A percentile compares a stretch with the other conserved stretches of the same genome.
These are phyloP conservation scores for Grigorovia humatica DNA, from an alignment of 805 yeast species.

Conservation along the genomic window DNA sequence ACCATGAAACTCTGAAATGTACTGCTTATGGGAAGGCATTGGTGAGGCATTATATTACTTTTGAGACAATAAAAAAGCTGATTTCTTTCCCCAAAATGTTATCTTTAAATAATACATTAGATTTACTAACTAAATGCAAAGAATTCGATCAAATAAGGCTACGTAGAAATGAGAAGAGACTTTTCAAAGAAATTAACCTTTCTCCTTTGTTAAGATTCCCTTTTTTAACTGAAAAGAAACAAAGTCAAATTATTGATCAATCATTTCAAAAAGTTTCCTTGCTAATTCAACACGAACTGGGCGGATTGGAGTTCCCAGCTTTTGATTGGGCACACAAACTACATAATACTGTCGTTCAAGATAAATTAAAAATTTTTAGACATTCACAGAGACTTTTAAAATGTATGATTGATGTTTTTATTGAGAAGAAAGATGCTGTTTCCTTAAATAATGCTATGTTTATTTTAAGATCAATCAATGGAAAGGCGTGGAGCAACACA, in stretches of 20 bases:
- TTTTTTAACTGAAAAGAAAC: conserved; percentile 22
- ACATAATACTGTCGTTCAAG: conserved; percentile 34
- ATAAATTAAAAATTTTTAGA: conserved; percentile 34
- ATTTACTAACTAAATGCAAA: conserved; percentile 26
- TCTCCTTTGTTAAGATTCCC: conserved; percentile 33
- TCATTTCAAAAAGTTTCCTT: conserved; percentile 33
- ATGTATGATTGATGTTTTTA: conserved; percentile 36
- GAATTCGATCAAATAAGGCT: conserved; percentile 36
- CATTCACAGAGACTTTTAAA: conserved; percentile 34
- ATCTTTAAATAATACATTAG: conserved; percentile 15
- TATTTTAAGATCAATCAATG: conserved; percentile 32
- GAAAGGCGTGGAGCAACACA: conserved; percentile 43
- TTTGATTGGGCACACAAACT: conserved; percentile 33
- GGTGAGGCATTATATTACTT: conserved; percentile 39
- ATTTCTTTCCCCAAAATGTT: conserved; percentile 13
- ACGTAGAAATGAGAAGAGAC: conserved; percentile 35
- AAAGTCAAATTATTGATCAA: conserved; percentile 16
- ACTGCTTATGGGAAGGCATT: conserved; percentile 39
- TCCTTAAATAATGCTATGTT: conserved; percentile 33
- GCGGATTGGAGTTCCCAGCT: conserved; percentile 39
- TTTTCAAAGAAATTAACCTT: conserved; percentile 35
- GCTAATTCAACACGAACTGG: conserved; percentile 40
- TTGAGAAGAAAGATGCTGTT: conserved; percentile 32
- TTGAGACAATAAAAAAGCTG: conserved; percentile 34
- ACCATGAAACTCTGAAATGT: conserved; percentile 15